These are phyloP conservation scores for Cystobasidium slooffiae DNA, from an alignment of 1,284 basidiomycete genomes.

Conservation along the genomic window DNA sequence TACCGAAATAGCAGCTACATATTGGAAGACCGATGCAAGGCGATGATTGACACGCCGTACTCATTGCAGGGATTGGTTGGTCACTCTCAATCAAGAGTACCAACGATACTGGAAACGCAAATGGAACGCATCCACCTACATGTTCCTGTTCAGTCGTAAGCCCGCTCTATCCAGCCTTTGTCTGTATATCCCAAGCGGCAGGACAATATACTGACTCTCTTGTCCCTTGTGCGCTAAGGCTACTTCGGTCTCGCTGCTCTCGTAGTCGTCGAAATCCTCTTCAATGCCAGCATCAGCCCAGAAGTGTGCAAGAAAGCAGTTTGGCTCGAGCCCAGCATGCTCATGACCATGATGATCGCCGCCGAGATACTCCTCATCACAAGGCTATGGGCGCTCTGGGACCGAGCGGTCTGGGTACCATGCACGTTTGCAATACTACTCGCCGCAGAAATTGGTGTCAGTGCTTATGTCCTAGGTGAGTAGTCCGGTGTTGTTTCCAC, in stretches of 20 bases:
- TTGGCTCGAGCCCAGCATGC: constrained; percentile 10
- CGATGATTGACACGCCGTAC: too few relatives aligned
- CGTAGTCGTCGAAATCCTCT: neutral
- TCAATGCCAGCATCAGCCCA: neutral
- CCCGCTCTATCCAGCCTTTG: neutral
- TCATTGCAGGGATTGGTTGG: neutral
- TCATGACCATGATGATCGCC: constrained; percentile 10
- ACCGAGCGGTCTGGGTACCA: constrained; percentile 12
- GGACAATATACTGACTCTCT: neutral
- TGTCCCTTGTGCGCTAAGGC: neutral
- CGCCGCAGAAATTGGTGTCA: constrained; percentile 5
- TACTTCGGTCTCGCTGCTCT: neutral
- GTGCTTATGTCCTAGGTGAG: neutral
- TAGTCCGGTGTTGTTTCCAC: too few relatives aligned
- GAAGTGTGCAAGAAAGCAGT: neutral
- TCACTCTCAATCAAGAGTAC: neutral
- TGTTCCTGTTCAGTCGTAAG: constrained; percentile 12
- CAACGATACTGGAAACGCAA: constrained; percentile 8
- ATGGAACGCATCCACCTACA: constrained; percentile 7
- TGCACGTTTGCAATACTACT: neutral
- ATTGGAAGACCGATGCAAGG: too few relatives aligned
- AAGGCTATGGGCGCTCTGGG: constrained; percentile 9
- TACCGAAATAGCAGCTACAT: too few relatives aligned
- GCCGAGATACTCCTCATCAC: constrained; percentile 12
- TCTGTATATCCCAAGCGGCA: neutral